Base-by-base conservation (phyloP, 306 rosid genomes). In the Vigna mungo region DNA sequence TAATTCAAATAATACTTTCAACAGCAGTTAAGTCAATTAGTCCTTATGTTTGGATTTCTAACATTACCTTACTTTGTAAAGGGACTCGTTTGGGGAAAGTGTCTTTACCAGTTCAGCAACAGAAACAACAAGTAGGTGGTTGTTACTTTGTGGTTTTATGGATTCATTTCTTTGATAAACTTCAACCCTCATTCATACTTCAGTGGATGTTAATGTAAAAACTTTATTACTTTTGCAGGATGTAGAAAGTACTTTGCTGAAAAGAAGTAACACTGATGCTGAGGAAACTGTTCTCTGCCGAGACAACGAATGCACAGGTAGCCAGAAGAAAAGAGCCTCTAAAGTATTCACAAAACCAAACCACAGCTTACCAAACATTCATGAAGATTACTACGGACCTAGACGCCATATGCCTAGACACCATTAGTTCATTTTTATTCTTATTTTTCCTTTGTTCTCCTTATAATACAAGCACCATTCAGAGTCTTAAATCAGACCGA, bases 331-430 rank as follows among this genome's bases (percentile, higher is more conserved):
- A 79, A 82, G 70, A 84, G 86, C 80, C 44, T 74, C 88, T 86
- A 87, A 80, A 82, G 81, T 65, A 60, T 81, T 87, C 80, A 83
- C 82, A 80, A 87, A 86, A 77, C 65, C 93, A 79, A 69, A 84
- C 79, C 72, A 89, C 66, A 81, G 82, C 76, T 84, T 84, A 66
- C 88, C 93, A 79, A 65, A 71, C 79, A 74, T 91, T 86, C 91
- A 91, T 76, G 96, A 89, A 89, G 96, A 91, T 87, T 89, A 91
- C 74, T 89, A 72, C 72, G 90, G 91, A 82, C 93, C 91, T 89
- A 87, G 89, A 79, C 77, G 77, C 5, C 93, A 89, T 76, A 84
- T 77, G 85, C 65, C 90, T 80, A 85, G 74, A 63, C 93, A 90
- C 78, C 86, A 90, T 68, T 90, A 85, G 84, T 43, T 87, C 43